These are phyloP conservation scores for Camelina sativa DNA, from an alignment of 345 rosid species.

Conservation along the genomic window DNA sequence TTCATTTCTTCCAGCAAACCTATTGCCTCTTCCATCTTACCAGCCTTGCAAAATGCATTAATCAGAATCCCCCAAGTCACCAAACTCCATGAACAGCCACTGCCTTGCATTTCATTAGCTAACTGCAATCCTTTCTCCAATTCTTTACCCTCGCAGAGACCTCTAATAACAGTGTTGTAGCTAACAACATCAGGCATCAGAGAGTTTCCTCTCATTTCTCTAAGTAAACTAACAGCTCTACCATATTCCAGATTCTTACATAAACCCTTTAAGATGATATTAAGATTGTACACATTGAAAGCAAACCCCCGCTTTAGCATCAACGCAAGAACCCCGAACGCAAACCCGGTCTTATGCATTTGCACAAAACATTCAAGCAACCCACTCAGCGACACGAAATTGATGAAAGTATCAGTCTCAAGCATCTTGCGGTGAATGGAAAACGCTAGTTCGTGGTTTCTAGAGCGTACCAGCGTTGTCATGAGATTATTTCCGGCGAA, in stretches of 20 bases:
- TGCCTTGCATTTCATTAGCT: conserved; percentile 53
- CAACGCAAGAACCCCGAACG: conserved; percentile 56
- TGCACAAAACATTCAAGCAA: conserved; percentile 60
- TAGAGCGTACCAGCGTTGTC: conserved; percentile 57
- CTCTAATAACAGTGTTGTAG: conserved; percentile 55
- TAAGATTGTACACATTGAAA: conserved; percentile 50
- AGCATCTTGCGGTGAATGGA: conserved; percentile 55
- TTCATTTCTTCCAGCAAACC: conserved; percentile 52
- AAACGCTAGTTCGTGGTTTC: conserved; percentile 52
- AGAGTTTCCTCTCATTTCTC: conserved; percentile 48
- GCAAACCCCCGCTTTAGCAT: conserved; percentile 63
- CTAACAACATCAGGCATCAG: conserved; percentile 51
- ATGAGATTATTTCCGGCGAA: conserved; percentile 56
- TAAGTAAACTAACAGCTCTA: conserved; percentile 49
- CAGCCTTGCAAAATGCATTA: conserved; percentile 64
- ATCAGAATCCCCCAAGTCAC: conserved; percentile 57
- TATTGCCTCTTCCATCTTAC: conserved; percentile 57
- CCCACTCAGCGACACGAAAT: conserved; percentile 58
- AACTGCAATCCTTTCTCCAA: conserved; percentile 49
- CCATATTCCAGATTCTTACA: conserved; percentile 47
- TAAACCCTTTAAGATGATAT: conserved; percentile 61
- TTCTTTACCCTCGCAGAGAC: conserved; percentile 56
- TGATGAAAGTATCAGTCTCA: conserved; percentile 41
- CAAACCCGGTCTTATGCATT: conserved; percentile 42
- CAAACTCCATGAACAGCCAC: conserved; percentile 47